phyloP scores from a whole-genome alignment of 1,284 basidiomycete species.

The Trametes versicolor region DNA sequence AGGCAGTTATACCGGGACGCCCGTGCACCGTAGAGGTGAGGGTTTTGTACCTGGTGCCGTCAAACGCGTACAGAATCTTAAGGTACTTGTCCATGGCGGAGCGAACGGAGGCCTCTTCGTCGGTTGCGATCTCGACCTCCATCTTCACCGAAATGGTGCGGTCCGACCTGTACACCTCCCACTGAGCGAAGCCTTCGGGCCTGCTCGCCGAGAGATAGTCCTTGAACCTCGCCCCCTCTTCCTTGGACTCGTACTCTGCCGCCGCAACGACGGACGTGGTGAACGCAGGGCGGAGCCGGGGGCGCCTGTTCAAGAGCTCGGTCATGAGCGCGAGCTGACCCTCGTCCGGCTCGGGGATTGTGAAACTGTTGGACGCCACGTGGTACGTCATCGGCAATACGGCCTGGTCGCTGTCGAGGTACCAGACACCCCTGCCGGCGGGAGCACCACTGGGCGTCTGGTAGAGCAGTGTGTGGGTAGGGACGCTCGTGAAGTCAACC shows the following conservation, averaged over 20 bases:
- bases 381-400: conserved; percentile 7
- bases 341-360: conserved; percentile 4
- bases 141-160: not conserved
- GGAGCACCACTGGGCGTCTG: not conserved
- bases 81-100: not conserved
- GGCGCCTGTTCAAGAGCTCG: not conserved
- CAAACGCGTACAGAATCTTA: not conserved
- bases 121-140: not conserved
- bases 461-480: conserved; percentile 1
- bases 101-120: not conserved
- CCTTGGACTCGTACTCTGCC: not conserved
- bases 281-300: not conserved
- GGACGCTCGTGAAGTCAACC: conserved; percentile 6
- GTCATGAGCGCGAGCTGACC: not conserved
- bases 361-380: conserved; percentile 5
- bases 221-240: not conserved
- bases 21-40: not conserved
- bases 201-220: not conserved
- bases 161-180: not conserved
- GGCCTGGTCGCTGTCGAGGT: conserved; percentile 1
- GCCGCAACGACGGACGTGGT: not conserved
- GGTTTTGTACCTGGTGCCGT: not conserved
- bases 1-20: not conserved
- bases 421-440: conserved; percentile 2
- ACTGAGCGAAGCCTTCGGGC: not conserved